phyloP scores from a whole-genome alignment of 2,329 filamentous ascomycete species.

The Talaromyces sp. region DNA sequence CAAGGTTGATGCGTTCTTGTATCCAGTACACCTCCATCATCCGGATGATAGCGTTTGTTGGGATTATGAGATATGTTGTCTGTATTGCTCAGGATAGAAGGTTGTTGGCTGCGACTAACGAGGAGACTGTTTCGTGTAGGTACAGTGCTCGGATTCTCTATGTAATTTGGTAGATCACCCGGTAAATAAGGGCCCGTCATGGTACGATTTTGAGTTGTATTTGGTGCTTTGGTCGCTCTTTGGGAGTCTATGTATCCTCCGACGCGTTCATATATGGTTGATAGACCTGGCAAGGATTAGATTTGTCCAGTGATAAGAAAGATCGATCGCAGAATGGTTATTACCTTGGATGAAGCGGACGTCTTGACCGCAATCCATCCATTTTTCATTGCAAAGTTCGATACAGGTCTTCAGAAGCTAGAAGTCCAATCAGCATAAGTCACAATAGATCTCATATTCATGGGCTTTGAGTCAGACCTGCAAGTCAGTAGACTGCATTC shows the following conservation, averaged over 20 bases:
- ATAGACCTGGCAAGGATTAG: not conserved
- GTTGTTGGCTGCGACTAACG: not conserved
- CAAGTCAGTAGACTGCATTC: constrained; percentile 4
- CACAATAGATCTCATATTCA: not conserved
- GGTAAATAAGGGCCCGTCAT: not conserved
- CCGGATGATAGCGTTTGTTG: not conserved
- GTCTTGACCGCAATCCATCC: constrained; percentile 6
- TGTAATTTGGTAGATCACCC: not conserved
- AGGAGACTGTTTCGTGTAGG: not conserved
- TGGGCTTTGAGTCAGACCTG: not conserved
- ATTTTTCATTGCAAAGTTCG: constrained; percentile 7
- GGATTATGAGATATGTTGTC: not conserved
- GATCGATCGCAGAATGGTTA: not conserved
- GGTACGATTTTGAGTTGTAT: not conserved
- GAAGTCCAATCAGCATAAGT: not conserved
- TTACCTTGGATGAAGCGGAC: constrained; percentile 5
- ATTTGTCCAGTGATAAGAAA: not conserved
- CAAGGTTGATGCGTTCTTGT: not conserved
- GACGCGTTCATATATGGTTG: constrained; percentile 3
- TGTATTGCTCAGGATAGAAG: not conserved
- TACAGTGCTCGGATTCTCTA: not conserved
- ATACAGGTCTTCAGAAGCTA: constrained; percentile 4
- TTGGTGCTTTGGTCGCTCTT: not conserved
- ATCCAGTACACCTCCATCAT: not conserved
- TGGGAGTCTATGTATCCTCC: constrained; percentile 1